Evolutionary conservation across 208 protist genomes (phyloP).

Genomic region (Leishmania arabica): DNA sequence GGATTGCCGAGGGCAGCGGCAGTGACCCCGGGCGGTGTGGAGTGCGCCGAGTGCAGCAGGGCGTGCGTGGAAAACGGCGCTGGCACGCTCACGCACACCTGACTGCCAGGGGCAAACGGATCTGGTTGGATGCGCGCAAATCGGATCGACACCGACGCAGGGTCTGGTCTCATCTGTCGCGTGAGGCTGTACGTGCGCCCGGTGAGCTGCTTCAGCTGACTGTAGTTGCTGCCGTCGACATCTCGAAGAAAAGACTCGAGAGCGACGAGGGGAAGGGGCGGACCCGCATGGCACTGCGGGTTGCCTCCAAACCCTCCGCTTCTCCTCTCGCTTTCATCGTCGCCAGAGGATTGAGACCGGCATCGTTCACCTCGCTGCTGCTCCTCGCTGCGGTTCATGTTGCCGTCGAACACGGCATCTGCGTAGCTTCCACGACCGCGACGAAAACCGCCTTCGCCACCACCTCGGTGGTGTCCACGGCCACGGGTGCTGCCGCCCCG

Average conservation of each 20-base stretch:
- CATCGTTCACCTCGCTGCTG: conserved; percentile 1
- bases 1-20: background rate
- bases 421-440: conserved; percentile 11
- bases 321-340: conserved; percentile 13
- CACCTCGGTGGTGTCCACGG: background rate
- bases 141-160: conserved; percentile 17
- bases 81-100: conserved; percentile 42
- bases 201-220: conserved; percentile 57
- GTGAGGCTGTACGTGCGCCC: conserved; percentile 38
- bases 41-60: conserved; percentile 1
- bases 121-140: conserved; percentile 68
- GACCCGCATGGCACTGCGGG: background rate
- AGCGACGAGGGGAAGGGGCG: conserved; percentile 3
- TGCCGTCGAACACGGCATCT: background rate
- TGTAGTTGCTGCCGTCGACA: conserved; percentile 58
- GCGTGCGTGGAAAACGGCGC: conserved; percentile 19
- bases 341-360: conserved; percentile 4
- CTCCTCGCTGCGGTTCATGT: background rate
- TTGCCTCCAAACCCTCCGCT: background rate
- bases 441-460: background rate
- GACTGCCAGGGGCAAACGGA: conserved; percentile 80
- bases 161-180: conserved; percentile 1
- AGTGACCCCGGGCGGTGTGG: background rate
- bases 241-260: conserved; percentile 39
- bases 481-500: conserved; percentile 5